Evolutionary conservation across 148 eudicot genomes (phyloP).

Genomic region (Amaranthus cruentus): DNA sequence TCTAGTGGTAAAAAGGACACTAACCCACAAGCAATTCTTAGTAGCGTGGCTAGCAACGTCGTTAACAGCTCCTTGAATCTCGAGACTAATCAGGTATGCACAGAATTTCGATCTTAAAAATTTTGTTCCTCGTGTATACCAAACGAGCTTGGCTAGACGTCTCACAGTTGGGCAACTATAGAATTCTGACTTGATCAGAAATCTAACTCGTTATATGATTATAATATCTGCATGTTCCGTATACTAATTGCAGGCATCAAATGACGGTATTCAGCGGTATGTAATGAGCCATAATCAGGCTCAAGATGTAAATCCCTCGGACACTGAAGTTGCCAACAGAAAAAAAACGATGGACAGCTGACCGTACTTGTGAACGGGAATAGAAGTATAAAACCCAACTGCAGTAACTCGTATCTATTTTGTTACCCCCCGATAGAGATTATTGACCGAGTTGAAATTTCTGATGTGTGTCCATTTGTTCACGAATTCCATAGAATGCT

Average conservation of each 20-base stretch:
- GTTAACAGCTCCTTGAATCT: constrained; percentile 31
- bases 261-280: constrained; percentile 26
- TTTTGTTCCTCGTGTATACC: too few relatives aligned
- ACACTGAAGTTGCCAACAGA: constrained; percentile 17
- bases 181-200: too few relatives aligned
- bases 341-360: constrained; percentile 22
- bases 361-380: constrained; percentile 27
- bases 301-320: constrained; percentile 26
- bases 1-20: constrained; percentile 25
- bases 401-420: constrained; percentile 9
- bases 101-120: too few relatives aligned
- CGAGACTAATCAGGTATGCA: constrained; percentile 33
- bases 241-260: constrained; percentile 29
- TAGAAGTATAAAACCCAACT: not conserved
- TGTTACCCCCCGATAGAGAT: too few relatives aligned
- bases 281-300: constrained; percentile 24
- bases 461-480: not conserved
- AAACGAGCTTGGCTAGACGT: too few relatives aligned
- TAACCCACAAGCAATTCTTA: constrained; percentile 29
- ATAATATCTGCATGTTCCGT: not conserved
- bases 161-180: too few relatives aligned
- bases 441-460: not conserved
- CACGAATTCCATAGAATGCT: not conserved
- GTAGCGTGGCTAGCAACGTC: constrained; percentile 18
- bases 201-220: too few relatives aligned